Evolutionary conservation across 129 eudicot species (phyloP), one percentile per base, ranked within the genome.

Genomic region (Pittosporum tobira): DNA sequence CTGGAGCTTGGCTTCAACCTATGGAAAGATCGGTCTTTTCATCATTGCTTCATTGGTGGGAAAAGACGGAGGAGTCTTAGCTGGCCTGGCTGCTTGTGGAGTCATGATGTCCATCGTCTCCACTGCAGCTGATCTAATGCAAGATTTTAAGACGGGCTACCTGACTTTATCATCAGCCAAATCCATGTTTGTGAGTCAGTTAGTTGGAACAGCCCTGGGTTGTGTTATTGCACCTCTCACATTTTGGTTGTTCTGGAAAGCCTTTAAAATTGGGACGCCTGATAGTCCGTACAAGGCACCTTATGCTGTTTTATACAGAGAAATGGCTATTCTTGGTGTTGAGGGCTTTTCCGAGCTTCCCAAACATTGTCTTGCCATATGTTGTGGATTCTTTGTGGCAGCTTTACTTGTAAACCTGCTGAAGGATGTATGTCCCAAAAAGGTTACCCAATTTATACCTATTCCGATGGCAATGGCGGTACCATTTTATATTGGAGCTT

Each of bases 391-490:
- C 74, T 90, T 90, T 74, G 58, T 59, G 23, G 81, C 82, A 9
- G 97, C 97, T 4, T 9, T 90, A 51, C 75, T 73, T 38, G 36
- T 78, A 16, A 90, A 90, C 55, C 58, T 90, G 30, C 53, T 85
- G 50, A 78, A 87, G 72, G 97, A 90, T 38, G 65, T 77, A 36
- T 47, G 65, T 19, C 97, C 97, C 3, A 11, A 30, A 5, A 77
- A 67, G 59, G 74, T 85, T 51, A 52, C 88, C 3, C 69, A 56
- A 58, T 90, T 72, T 48, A 77, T 90, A 36, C 97, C 97, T 3
- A 78, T 90, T 30, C 97, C 97, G 0, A 90, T 90, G 97, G 97
- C 95, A 3, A 90, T 90, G 97, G 95, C 97, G 0, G 94, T 90
- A 3, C 97, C 97, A 48, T 90, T 90, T 42, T 85, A 85, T 58